Evolutionary conservation across 352 stramenopile genomes (phyloP).

Genomic region (Blastocystis hominis): DNA sequence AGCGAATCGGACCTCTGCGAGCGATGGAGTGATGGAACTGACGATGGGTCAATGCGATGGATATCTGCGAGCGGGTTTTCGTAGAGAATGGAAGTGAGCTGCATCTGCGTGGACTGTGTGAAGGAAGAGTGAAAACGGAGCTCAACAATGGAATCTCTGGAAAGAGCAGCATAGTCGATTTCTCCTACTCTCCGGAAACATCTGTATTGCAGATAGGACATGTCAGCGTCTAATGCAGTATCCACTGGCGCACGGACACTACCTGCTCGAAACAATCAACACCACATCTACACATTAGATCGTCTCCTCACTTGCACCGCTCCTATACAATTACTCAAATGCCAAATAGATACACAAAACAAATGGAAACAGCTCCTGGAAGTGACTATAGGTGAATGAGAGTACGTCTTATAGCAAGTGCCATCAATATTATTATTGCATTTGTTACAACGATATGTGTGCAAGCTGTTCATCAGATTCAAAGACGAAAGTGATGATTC

Average conservation of each 20-base stretch:
- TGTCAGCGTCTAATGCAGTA: background rate
- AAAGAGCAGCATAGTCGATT: background rate
- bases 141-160: constrained; percentile 26
- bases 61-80: constrained; percentile 44
- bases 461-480: background rate
- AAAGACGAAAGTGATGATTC: background rate
- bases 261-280: constrained; percentile 40
- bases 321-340: background rate
- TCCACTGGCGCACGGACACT: background rate
- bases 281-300: constrained; percentile 13
- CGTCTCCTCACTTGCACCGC: background rate
- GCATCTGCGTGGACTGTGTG: constrained; percentile 18
- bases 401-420: constrained; percentile 52
- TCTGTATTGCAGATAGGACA: constrained; percentile 16
- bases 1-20: constrained; percentile 25
- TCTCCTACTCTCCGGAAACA: constrained; percentile 27
- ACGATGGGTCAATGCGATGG: background rate
- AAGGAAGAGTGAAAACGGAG: constrained; percentile 30
- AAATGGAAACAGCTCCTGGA: constrained; percentile 25
- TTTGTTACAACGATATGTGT: constrained; percentile 48
- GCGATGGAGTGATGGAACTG: background rate
- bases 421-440: constrained; percentile 36
- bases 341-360: constrained; percentile 9
- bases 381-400: background rate
- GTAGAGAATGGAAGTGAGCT: constrained; percentile 42